A percentile compares a stretch with the other conserved stretches of the same genome.
phyloP scores from a whole-genome alignment of 2,329 filamentous ascomycete species.

The Neurospora crassa region DNA sequence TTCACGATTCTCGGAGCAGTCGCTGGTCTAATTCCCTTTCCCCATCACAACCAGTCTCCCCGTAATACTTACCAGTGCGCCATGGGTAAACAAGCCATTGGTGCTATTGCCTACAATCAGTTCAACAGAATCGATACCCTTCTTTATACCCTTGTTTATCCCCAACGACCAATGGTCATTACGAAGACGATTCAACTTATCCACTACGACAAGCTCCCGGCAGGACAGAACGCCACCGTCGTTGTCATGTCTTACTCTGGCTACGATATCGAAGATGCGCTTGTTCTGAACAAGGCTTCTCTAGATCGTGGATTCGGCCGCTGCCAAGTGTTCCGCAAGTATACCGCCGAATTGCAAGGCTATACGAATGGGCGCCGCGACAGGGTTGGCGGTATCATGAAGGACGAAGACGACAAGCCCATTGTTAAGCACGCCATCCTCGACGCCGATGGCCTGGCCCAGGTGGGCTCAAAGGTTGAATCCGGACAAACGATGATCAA shows the following conservation, averaged over 20 bases:
- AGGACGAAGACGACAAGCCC: constrained; percentile 50
- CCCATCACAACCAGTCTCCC: constrained; percentile 97
- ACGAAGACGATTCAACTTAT: constrained; percentile 94
- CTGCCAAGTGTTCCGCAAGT: constrained; percentile 97
- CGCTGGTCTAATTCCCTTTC: constrained; percentile 92
- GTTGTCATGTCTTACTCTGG: constrained; percentile 99
- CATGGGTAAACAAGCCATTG: constrained; percentile 99
- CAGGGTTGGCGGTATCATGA: constrained; percentile 53
- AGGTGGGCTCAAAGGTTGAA: constrained; percentile 71
- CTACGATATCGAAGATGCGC: constrained; percentile 97
- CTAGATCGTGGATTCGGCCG: constrained; percentile 91
- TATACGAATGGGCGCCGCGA: constrained; percentile 73
- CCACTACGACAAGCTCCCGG: constrained; percentile 93
- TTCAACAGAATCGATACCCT: constrained; percentile 95
- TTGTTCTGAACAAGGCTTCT: constrained; percentile 93
- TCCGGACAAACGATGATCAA: constrained; percentile 81
- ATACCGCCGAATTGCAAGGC: constrained; percentile 74
- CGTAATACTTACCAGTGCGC: constrained; percentile 98
- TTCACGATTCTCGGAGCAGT: constrained; percentile 95
- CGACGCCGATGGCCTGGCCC: constrained; percentile 78
- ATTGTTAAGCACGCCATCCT: constrained; percentile 64
- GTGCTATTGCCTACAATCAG: constrained; percentile 95
- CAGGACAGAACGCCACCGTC: constrained; percentile 92
- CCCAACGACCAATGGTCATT: constrained; percentile 94
- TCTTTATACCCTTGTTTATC: constrained; percentile 94